Percentiles rank a stretch among this genome's conserved stretches.
These are phyloP conservation scores for Rubroboletus satanas DNA, from an alignment of 768 basidiomycete species.

Conservation along the genomic window DNA sequence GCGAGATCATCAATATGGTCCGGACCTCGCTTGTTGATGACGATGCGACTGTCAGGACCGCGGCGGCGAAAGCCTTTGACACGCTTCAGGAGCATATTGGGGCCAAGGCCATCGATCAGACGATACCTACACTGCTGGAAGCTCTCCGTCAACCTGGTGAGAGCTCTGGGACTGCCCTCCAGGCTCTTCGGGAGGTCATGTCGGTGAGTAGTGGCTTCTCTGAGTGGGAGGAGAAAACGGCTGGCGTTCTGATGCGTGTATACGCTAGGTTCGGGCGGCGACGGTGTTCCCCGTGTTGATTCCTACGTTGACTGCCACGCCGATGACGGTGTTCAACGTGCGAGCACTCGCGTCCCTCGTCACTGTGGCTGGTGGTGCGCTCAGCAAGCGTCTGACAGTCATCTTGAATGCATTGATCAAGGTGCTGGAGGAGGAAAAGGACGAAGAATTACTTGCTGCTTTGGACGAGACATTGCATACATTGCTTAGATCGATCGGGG, in stretches of 20 bases:
- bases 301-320: slow-evolving; percentile 84
- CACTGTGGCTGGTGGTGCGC: slow-evolving; percentile 86
- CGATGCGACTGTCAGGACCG: slow-evolving; percentile 77
- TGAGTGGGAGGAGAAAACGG: not conserved
- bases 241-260: not conserved
- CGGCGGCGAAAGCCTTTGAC: slow-evolving; percentile 88
- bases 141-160: slow-evolving; percentile 91
- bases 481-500: slow-evolving; percentile 72
- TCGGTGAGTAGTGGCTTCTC: slow-evolving; percentile 46
- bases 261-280: slow-evolving; percentile 75
- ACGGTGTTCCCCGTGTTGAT: slow-evolving; percentile 97
- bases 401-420: slow-evolving; percentile 80
- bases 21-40: slow-evolving; percentile 85
- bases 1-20: slow-evolving; percentile 82
- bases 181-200: slow-evolving; percentile 94
- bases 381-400: slow-evolving; percentile 76
- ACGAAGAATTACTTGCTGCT: slow-evolving; percentile 67
- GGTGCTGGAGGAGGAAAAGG: slow-evolving; percentile 63
- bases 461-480: slow-evolving; percentile 73
- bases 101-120: slow-evolving; percentile 89
- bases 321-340: slow-evolving; percentile 94
- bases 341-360: slow-evolving; percentile 87
- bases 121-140: slow-evolving; percentile 90
- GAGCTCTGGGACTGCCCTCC: slow-evolving; percentile 91
- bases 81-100: slow-evolving; percentile 90